A percentile compares a stretch with the other conserved stretches of the same genome.
phyloP scores from a whole-genome alignment of 2,329 filamentous ascomycete species.

The Epichloe bromicola region DNA sequence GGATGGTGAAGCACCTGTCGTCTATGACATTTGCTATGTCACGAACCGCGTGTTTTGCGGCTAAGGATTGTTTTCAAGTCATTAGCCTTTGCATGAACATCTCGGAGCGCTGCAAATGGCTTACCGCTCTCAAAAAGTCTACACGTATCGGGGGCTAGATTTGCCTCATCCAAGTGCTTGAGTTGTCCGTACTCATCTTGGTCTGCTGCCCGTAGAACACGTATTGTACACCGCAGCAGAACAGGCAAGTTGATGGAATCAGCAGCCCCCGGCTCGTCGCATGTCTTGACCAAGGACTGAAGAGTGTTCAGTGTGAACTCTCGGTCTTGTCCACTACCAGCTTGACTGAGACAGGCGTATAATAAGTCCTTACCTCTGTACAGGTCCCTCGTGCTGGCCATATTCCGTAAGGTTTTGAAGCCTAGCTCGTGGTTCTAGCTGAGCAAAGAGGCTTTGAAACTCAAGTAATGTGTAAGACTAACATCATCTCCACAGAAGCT shows the following conservation, averaged over 20 bases:
- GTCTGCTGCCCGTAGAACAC: constrained; percentile 31
- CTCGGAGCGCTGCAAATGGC: not conserved
- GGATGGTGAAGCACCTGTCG: constrained; percentile 40
- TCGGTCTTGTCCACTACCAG: constrained; percentile 51
- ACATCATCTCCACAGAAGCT: constrained; percentile 40
- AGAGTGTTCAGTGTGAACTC: constrained; percentile 34
- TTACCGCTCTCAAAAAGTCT: constrained; percentile 33
- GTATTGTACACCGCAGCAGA: constrained; percentile 37
- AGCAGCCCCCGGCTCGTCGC: constrained; percentile 8
- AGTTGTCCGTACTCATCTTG: constrained; percentile 16
- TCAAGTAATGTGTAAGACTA: constrained; percentile 54
- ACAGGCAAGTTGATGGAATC: constrained; percentile 21
- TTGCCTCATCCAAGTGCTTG: not conserved
- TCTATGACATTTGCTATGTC: constrained; percentile 25
- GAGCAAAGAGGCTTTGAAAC: constrained; percentile 60
- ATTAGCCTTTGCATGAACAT: not conserved
- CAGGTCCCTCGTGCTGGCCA: constrained; percentile 34
- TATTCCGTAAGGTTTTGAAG: constrained; percentile 46
- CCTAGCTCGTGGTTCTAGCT: constrained; percentile 44
- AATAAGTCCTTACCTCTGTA: constrained; percentile 44
- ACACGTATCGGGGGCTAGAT: constrained; percentile 37
- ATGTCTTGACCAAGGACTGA: constrained; percentile 19
- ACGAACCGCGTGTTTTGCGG: constrained; percentile 17
- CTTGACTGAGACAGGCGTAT: constrained; percentile 70
- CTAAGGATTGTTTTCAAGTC: constrained; percentile 10